Percentiles rank a stretch among this genome's conserved stretches.
Conservation (phyloP, 2,329 filamentous ascomycete genomes). For the Colletotrichum kahawae region DNA sequence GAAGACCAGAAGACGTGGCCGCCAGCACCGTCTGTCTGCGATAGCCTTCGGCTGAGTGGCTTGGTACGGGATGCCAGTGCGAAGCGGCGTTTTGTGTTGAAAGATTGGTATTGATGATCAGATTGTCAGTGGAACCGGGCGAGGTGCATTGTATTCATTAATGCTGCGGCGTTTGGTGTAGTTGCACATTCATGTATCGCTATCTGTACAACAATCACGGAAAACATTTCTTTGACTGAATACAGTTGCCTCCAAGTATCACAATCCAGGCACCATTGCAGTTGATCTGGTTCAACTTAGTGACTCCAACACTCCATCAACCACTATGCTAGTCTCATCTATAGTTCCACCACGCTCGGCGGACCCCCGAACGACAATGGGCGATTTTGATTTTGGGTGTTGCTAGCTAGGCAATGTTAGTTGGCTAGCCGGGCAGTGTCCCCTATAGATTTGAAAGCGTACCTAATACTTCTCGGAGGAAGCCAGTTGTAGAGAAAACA, state of each 20-base stretch:
- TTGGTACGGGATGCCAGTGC: background rate
- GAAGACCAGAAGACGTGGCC: background rate
- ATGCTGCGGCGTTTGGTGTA: background rate
- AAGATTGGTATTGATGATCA: background rate
- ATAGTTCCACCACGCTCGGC: background rate
- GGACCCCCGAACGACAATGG: accelerated
- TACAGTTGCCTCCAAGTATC: background rate
- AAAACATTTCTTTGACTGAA: background rate
- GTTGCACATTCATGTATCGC: background rate
- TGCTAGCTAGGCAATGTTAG: too few species aligned
- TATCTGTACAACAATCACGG: background rate
- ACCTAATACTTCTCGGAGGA: too few species aligned
- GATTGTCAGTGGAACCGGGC: background rate
- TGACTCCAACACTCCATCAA: background rate
- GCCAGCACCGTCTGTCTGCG: background rate
- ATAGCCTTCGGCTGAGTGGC: background rate
- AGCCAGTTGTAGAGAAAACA: too few species aligned
- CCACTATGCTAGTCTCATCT: background rate
- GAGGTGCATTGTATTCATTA: background rate
- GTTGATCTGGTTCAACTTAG: background rate
- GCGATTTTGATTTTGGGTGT: background rate
- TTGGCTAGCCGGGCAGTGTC: too few species aligned
- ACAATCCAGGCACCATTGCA: background rate
- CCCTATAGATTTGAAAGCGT: too few species aligned
- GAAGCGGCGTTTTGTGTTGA: background rate